Evolutionary conservation across 768 basidiomycete genomes (phyloP).

Genomic region (Pleurotus platypus): DNA sequence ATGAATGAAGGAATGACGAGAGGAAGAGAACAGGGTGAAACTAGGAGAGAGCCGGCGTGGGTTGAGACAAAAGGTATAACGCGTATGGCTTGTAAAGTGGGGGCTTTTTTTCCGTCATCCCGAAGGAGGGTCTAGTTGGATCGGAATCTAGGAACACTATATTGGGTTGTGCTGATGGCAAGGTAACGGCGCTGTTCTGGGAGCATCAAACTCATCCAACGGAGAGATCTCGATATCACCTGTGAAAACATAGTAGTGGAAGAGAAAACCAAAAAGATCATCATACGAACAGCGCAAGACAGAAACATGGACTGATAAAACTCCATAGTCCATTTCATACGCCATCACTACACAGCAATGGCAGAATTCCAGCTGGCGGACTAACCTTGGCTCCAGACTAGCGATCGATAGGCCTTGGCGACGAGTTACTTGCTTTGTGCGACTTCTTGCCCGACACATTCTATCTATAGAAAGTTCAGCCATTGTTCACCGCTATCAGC

Average conservation of each 20-base stretch:
- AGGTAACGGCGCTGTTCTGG: slow-evolving; percentile 16
- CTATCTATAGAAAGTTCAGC: slow-evolving; percentile 1
- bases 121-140: slow-evolving; percentile 3
- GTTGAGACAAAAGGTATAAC: background rate
- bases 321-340: background rate
- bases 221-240: background rate
- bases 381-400: background rate
- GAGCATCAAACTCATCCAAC: slow-evolving; percentile 4
- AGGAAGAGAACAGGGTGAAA: background rate
- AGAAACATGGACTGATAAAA: background rate
- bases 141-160: slow-evolving; percentile 32
- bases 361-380: no score
- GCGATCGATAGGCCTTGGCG: no score
- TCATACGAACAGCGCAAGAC: background rate
- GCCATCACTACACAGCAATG: background rate
- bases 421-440: background rate
- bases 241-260: background rate
- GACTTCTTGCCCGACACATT: no score
- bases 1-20: slow-evolving; percentile 7
- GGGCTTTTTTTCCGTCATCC: slow-evolving; percentile 3
- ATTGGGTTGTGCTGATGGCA: slow-evolving; percentile 19
- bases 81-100: slow-evolving; percentile 1
- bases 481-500: background rate
- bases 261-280: slow-evolving; percentile 3
- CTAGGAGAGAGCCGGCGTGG: slow-evolving; percentile 2